Base-by-base conservation (phyloP, 2,329 filamentous ascomycete species). In the Penicillium rolfsii region DNA sequence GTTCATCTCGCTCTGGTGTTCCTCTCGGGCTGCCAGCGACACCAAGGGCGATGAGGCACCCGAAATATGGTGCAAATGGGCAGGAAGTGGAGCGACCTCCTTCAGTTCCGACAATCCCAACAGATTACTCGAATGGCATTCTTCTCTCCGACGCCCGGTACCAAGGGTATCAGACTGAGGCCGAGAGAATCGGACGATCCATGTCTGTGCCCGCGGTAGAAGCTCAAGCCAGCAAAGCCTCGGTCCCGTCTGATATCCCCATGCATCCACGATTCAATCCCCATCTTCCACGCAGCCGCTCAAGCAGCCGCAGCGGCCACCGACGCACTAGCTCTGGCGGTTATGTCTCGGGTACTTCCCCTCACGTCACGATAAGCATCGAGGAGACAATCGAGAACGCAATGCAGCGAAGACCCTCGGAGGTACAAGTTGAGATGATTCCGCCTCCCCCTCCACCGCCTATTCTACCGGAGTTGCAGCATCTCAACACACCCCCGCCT, bases 31-130 rank as follows among this genome's bases (percentile, higher is more conserved):
- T 97, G n/a, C 93, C 94, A 14, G 91, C 93, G 2, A 97, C 93
- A 0, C 93, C 94, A 33, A 89, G 91, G 78, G 93, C 93, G 1
- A 96, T 97, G 93, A 87, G 90, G 22, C 87, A 96, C 73, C 85
- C 86, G 1, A 87, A 91, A 46, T 87, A 94, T 11, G 52, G 52
- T 30, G 63, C 84, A 74, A 70, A 67, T 48, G 71, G 71, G 53
- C 62, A 68, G 36, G 79, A 82, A 48, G 75, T 79, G 36, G 80
- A 83, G 16, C 73, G 76, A 35, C 79, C 82, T 26, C 84, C 84
- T 26, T 80, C 82, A n/a, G 80, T 86, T 11, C 82, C 84, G 33
- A 79, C 83, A 59, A 81, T 87, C 33, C 87, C 88, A 14, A 57
- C 58, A 0, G 82, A 84, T n/a, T 77, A 74, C 45, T 57, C 46